These are phyloP conservation scores for Leccinellum rugosiceps DNA, from an alignment of 768 basidiomycete species.

Conservation along the genomic window DNA sequence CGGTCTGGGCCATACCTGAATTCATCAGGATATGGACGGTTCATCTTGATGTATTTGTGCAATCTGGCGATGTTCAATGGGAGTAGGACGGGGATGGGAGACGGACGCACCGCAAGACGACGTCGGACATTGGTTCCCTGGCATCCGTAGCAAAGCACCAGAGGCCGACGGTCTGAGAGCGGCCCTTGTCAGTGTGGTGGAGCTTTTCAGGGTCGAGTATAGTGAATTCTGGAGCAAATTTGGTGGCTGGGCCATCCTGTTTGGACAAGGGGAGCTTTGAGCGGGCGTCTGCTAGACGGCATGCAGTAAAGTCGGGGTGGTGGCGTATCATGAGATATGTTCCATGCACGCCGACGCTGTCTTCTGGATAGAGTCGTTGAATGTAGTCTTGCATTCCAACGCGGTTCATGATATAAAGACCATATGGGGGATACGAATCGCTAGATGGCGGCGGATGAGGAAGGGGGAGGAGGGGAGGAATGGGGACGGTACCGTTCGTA, in stretches of 20 bases:
- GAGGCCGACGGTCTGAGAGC: constrained; percentile 58
- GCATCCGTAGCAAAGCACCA: constrained; percentile 74
- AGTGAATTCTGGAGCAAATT: constrained; percentile 50
- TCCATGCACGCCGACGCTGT: constrained; percentile 58
- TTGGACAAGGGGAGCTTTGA: constrained; percentile 18
- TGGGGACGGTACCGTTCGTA: constrained; percentile 60
- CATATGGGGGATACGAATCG: constrained; percentile 76
- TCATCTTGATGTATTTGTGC: constrained; percentile 63
- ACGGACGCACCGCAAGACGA: constrained; percentile 58
- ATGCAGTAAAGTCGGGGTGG: constrained; percentile 63
- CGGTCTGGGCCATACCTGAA: constrained; percentile 66
- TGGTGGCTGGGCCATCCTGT: constrained; percentile 35
- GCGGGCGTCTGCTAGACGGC: constrained; percentile 40
- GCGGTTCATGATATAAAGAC: constrained; percentile 81
- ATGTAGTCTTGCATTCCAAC: constrained; percentile 71
- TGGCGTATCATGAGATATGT: constrained; percentile 72
- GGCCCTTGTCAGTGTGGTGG: constrained; percentile 51
- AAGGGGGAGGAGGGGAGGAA: neutral
- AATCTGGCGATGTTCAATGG: constrained; percentile 38
- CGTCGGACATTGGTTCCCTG: constrained; percentile 68
- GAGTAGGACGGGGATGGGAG: neutral
- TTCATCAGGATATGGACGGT: constrained; percentile 67
- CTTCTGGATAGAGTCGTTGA: constrained; percentile 73
- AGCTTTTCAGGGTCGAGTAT: constrained; percentile 42
- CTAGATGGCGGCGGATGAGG: constrained; percentile 33